Conservation (phyloP, 352 stramenopile species). For the Blastocystis sp. region DNA sequence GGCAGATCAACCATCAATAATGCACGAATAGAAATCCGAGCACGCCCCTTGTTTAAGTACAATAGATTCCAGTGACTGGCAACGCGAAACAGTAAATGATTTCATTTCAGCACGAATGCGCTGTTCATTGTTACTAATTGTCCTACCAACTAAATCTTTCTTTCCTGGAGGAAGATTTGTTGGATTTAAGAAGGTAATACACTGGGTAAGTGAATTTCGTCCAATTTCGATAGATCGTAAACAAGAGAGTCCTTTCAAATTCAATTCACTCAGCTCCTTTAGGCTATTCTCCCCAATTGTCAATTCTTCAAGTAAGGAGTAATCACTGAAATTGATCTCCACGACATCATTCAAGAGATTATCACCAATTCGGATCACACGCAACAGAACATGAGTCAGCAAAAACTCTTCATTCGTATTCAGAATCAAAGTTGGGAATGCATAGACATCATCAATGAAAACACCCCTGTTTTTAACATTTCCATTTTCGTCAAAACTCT, state of each 20-base stretch:
- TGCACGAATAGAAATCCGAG: conserved; percentile 40
- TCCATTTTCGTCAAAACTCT: background rate
- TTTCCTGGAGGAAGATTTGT: background rate
- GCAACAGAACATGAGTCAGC: background rate
- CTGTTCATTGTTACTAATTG: conserved; percentile 31
- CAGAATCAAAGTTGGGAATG: background rate
- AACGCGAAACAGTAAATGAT: background rate
- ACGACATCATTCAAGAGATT: conserved; percentile 22
- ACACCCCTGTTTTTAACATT: background rate
- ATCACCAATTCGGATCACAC: background rate
- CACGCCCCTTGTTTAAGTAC: conserved; percentile 8
- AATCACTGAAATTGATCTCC: conserved; percentile 31
- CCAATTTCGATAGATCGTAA: conserved; percentile 4
- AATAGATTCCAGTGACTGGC: background rate
- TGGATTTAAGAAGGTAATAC: background rate
- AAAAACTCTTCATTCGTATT: background rate
- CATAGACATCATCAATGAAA: conserved; percentile 26
- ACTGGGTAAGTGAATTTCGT: background rate
- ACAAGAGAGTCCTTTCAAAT: background rate
- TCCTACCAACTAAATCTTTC: background rate
- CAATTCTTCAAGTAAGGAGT: background rate
- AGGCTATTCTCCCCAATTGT: background rate
- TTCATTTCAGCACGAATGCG: conserved; percentile 52
- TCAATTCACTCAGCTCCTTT: conserved; percentile 36
- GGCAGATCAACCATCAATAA: background rate